A percentile compares a stretch with the other conserved stretches of the same genome.
phyloP scores from a whole-genome alignment of 169 alveolate species.

The Cryptosporidium canis region DNA sequence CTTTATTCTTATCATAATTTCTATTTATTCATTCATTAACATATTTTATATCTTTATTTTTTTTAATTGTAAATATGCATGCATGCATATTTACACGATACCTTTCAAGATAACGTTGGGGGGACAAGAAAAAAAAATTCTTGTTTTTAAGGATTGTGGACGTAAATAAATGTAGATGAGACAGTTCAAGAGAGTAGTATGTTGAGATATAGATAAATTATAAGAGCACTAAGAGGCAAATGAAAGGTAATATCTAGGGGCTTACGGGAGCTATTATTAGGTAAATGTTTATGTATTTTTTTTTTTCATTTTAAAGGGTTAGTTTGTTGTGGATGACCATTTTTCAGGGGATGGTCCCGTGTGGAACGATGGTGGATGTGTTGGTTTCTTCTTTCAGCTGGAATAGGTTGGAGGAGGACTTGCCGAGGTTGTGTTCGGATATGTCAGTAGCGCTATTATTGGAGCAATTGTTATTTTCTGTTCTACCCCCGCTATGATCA shows the following conservation, averaged over 20 bases:
- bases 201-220: slow-evolving; percentile 4
- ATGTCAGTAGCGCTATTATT: background rate
- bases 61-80: background rate
- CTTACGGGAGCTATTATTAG: background rate
- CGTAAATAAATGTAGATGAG: background rate
- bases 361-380: background rate
- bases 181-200: background rate
- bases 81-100: background rate
- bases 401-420: background rate
- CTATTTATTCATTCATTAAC: too few species aligned
- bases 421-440: background rate
- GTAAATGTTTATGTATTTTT: too few species aligned
- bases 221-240: slow-evolving; percentile 3
- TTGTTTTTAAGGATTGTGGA: background rate
- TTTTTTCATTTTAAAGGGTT: too few species aligned
- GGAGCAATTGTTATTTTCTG: background rate
- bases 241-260: background rate
- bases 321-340: too few species aligned
- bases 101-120: too few species aligned
- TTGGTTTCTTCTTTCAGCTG: background rate
- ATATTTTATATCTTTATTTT: too few species aligned
- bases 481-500: slow-evolving; percentile 38
- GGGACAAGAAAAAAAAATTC: background rate
- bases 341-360: background rate
- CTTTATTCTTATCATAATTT: background rate